Percentiles rank a stretch among this genome's conserved stretches.
Evolutionary conservation across 164 flowering plant species (phyloP).

Genomic region (Hamamelis virginiana): DNA sequence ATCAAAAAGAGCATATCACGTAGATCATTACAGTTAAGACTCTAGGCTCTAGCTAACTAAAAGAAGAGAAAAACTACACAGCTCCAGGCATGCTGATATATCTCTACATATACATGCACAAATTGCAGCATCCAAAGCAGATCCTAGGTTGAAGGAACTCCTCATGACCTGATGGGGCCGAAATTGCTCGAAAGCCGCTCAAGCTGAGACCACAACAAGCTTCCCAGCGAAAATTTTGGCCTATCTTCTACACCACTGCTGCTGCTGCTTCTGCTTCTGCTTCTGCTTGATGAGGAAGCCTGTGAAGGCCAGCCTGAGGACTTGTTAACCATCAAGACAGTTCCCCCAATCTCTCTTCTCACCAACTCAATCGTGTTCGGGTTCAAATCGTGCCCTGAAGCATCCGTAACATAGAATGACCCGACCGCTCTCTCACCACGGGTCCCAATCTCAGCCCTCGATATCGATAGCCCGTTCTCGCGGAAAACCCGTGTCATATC

Average conservation of each 20-base stretch:
- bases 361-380: slow-evolving; percentile 42
- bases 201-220: slow-evolving; percentile 73
- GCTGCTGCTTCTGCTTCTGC: slow-evolving; percentile 9
- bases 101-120: background rate
- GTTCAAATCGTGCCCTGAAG: slow-evolving; percentile 52
- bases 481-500: slow-evolving; percentile 77
- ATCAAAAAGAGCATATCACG: too few species aligned
- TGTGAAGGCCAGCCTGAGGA: slow-evolving; percentile 20
- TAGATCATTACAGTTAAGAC: too few species aligned
- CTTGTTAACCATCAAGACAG: slow-evolving; percentile 31
- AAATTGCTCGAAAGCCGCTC: slow-evolving; percentile 73
- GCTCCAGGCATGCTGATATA: background rate
- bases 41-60: too few species aligned
- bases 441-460: slow-evolving; percentile 60
- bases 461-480: slow-evolving; percentile 70
- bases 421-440: slow-evolving; percentile 60
- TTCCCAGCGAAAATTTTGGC: slow-evolving; percentile 57
- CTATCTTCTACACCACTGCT: slow-evolving; percentile 23
- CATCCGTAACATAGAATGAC: slow-evolving; percentile 66
- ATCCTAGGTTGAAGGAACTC: background rate
- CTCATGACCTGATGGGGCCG: slow-evolving; percentile 44
- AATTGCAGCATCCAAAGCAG: slow-evolving; percentile 1
- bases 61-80: too few species aligned
- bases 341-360: slow-evolving; percentile 59
- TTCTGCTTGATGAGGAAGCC: slow-evolving; percentile 12